Conservation (phyloP, 2,329 filamentous ascomycete species). For the Graphilbum sp. region DNA sequence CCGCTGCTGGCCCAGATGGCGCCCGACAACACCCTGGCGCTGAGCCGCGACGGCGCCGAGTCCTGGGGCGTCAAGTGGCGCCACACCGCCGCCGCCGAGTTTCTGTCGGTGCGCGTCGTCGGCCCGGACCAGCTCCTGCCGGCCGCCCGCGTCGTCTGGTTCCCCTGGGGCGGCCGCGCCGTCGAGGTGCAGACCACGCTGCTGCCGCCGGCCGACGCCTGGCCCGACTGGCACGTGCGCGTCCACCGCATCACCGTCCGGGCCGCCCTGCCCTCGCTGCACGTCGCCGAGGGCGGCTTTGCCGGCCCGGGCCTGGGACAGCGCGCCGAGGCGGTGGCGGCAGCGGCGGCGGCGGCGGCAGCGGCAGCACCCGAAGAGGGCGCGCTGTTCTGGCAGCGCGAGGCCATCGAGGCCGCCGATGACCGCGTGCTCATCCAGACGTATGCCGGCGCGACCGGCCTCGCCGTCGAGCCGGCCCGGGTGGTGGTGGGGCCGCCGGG, state of each 20-base stretch:
- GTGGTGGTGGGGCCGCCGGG: no score
- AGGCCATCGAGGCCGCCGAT: no score
- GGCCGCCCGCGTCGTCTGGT: constrained; percentile 7
- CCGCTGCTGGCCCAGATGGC: constrained; percentile 14
- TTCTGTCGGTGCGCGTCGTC: neutral
- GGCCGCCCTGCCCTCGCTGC: neutral
- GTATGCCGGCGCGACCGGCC: constrained; percentile 5
- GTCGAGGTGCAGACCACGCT: constrained; percentile 19
- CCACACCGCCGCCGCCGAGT: neutral
- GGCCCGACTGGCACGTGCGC: constrained; percentile 22
- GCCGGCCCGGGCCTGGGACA: constrained; percentile 7
- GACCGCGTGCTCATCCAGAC: constrained; percentile 8
- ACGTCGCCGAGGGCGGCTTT: constrained; percentile 13
- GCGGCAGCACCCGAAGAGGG: no score
- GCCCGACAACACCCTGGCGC: constrained; percentile 10
- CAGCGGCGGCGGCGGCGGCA: no score
- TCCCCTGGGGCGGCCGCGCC: constrained; percentile 7
- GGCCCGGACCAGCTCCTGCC: neutral
- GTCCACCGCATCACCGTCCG: constrained; percentile 15
- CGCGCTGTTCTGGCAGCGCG: no score
- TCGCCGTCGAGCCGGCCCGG: neutral
- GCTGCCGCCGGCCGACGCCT: constrained; percentile 16
- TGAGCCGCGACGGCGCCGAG: constrained; percentile 10
- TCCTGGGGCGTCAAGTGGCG: constrained; percentile 9
- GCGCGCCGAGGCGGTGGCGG: neutral